Evolutionary conservation across 768 basidiomycete genomes (phyloP).

Genomic region (Tricholoma hemisulphureum): DNA sequence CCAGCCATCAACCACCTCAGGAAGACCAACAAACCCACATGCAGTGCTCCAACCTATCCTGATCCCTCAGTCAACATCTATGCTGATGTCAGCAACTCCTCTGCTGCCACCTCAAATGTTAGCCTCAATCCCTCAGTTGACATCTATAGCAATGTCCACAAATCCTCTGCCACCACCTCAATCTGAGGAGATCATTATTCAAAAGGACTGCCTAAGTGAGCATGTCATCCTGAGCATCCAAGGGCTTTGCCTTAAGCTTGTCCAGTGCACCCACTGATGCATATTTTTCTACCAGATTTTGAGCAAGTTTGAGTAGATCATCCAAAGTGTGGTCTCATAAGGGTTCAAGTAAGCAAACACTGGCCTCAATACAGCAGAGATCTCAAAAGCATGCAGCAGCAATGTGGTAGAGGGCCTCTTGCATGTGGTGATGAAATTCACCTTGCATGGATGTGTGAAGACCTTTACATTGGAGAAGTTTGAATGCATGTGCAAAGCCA

Average conservation of each 20-base stretch:
- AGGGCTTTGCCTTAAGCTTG: conserved; percentile 14
- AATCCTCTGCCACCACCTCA: too few species aligned
- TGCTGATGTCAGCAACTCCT: too few species aligned
- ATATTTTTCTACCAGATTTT: conserved; percentile 21
- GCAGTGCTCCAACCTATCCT: too few species aligned
- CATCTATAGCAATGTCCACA: too few species aligned
- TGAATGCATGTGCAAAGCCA: conserved; percentile 31
- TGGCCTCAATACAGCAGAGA: conserved; percentile 32
- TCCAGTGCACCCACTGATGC: conserved; percentile 33
- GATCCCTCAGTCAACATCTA: too few species aligned
- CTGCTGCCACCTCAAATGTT: too few species aligned
- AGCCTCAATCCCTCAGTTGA: too few species aligned
- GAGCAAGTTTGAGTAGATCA: too few species aligned
- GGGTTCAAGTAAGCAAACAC: conserved; percentile 21
- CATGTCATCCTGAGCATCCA: conserved; percentile 24
- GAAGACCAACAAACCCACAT: too few species aligned
- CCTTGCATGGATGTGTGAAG: conserved; percentile 29
- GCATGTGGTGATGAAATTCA: conserved; percentile 35
- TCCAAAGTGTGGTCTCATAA: conserved; percentile 22
- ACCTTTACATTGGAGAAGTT: conserved; percentile 29
- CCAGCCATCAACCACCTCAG: too few species aligned
- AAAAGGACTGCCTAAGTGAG: conserved; percentile 30
- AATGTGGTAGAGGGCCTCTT: conserved; percentile 37
- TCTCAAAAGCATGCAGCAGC: conserved; percentile 36
- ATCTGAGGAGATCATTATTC: conserved; percentile 35